Base-by-base conservation (phyloP, 2,329 filamentous ascomycete genomes). In the Orbilia javanica region DNA sequence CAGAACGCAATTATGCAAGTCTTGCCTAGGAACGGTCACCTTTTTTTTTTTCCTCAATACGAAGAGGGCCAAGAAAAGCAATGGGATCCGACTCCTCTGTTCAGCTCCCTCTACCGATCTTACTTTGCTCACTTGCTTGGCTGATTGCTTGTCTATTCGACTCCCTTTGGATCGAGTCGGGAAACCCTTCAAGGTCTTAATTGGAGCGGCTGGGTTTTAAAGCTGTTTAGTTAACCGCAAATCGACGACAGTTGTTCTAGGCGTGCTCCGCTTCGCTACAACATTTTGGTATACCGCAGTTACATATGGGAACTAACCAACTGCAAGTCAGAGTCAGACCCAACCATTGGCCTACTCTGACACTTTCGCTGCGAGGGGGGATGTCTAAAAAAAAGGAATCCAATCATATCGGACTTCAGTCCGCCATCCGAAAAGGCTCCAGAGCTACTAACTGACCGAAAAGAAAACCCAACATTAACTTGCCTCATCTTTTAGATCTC, bases 1-100 rank as follows among this genome's bases (percentile, higher is more conserved):
- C 64, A 76, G 64, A 64, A 53, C 52, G 50, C 57, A 42, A 70
- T 64, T 29, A 64, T 76, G 72, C 72, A 76, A 64, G 63, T 62
- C 48, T 63, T 67, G 52, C 50, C 64, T 69, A 53, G 44, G 53
- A 69, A 34, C 65, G 52, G 65, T 25, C 44, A 8, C 18, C 44
- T 25, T 48, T 48, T 48, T 48, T 25, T 22, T 22, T 2, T 48
- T 15, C 62, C 18, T 46, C 27, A 13, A 46, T 31, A 44, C 22
- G 15, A n/a, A 34, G 48, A 48, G 20, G 42, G 55, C 60, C 60
- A 50, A 72, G 69, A 72, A 66, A 48, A 72, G 69, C 27, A 72
- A 66, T 57, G 50, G 48, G 29, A 72, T 57, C 69, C 69, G 69
- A 55, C 25, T 34, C 29, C 39, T 25, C 53, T 62, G 55, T 10